Conservation (phyloP, 495 filamentous ascomycete genomes). For the Jackrogersella minutella region DNA sequence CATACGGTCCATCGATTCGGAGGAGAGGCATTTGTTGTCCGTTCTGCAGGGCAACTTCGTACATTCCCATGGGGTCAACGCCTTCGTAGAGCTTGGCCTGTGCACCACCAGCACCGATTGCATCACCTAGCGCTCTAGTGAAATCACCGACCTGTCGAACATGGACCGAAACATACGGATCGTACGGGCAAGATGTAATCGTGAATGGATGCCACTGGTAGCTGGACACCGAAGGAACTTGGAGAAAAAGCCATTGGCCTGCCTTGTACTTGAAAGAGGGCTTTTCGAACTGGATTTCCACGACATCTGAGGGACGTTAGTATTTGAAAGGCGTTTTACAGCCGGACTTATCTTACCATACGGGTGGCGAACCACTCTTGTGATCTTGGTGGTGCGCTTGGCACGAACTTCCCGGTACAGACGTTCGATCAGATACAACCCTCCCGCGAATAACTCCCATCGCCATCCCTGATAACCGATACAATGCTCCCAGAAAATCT, state of each 20-base stretch:
- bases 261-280: constrained; percentile 98
- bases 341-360: constrained; percentile 71
- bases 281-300: constrained; percentile 97
- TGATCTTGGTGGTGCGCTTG: constrained; percentile 83
- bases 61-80: constrained; percentile 94
- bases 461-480: constrained; percentile 97
- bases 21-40: constrained; percentile 88
- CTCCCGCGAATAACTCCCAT: constrained; percentile 92
- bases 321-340: not conserved
- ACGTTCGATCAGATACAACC: constrained; percentile 84
- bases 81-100: constrained; percentile 86
- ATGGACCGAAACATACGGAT: constrained; percentile 92
- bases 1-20: constrained; percentile 94
- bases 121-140: constrained; percentile 84
- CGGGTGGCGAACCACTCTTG: constrained; percentile 94
- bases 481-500: constrained; percentile 88
- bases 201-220: constrained; percentile 99
- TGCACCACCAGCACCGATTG: constrained; percentile 87
- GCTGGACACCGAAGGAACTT: constrained; percentile 84
- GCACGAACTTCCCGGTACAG: constrained; percentile 91
- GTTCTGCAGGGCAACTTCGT: constrained; percentile 95
- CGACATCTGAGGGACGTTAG: constrained; percentile 72
- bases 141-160: constrained; percentile 97
- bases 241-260: constrained; percentile 96
- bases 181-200: constrained; percentile 97